phyloP scores from a whole-genome alignment of 1,284 basidiomycete species.

The Hortiboletus rubellus region DNA sequence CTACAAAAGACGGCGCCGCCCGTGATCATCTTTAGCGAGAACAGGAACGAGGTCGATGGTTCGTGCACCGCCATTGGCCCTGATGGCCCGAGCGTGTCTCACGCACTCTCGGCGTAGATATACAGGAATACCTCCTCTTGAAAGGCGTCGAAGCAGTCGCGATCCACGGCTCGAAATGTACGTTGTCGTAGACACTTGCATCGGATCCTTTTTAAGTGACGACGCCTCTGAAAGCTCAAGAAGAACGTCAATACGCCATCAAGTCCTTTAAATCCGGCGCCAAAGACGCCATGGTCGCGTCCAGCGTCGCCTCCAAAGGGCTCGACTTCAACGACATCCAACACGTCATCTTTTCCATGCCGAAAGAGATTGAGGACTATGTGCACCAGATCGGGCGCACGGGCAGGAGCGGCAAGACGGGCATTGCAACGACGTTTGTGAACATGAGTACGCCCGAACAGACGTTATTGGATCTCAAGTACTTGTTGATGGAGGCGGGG shows the following conservation, averaged over 20 bases:
- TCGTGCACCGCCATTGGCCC: constrained; percentile 34
- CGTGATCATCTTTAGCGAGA: constrained; percentile 97
- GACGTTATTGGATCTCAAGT: constrained; percentile 95
- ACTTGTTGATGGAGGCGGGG: constrained; percentile 94
- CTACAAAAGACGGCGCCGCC: constrained; percentile 98
- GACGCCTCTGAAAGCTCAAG: constrained; percentile 67
- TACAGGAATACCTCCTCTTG: constrained; percentile 94
- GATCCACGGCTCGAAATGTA: constrained; percentile 97
- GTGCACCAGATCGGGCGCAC: constrained; percentile 99
- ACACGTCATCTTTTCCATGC: constrained; percentile 98
- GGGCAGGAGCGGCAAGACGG: constrained; percentile 96
- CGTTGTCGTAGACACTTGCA: constrained; percentile 18
- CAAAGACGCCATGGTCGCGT: constrained; percentile 99
- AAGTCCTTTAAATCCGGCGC: constrained; percentile 95
- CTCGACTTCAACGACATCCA: constrained; percentile 99
- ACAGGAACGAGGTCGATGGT: constrained; percentile 99
- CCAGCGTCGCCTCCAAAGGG: constrained; percentile 95
- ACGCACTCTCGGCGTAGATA: constrained; percentile 57
- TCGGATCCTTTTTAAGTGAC: background rate
- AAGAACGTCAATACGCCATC: constrained; percentile 99
- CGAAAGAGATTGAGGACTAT: constrained; percentile 98
- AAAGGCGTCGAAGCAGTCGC: constrained; percentile 99
- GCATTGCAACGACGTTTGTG: constrained; percentile 99
- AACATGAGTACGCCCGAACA: constrained; percentile 97
- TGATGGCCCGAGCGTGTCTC: background rate